A percentile compares a stretch with the other conserved stretches of the same genome.
Conservation (phyloP, 164 flowering plant genomes). For the Cinnamomum micranthum region DNA sequence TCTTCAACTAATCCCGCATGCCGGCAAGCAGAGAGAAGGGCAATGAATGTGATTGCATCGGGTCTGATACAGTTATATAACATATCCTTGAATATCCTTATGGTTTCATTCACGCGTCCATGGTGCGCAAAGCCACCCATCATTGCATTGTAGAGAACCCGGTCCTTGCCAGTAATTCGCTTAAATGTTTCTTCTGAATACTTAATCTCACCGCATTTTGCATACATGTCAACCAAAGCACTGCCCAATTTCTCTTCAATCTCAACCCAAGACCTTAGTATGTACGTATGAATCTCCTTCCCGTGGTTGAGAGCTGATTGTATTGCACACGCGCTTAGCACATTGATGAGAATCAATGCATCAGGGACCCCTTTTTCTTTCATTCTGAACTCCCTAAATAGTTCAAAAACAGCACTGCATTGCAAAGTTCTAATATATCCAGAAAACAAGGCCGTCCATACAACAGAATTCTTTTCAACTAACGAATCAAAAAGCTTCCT, state of each 20-base stretch:
- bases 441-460: slow-evolving; percentile 73
- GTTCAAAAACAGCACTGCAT: slow-evolving; percentile 51
- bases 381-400: slow-evolving; percentile 36
- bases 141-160: slow-evolving; percentile 64
- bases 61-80: slow-evolving; percentile 39
- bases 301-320: slow-evolving; percentile 62
- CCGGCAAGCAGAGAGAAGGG: slow-evolving; percentile 79
- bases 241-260: slow-evolving; percentile 49
- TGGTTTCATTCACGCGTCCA: slow-evolving; percentile 50
- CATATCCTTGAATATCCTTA: slow-evolving; percentile 54
- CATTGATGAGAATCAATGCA: slow-evolving; percentile 39
- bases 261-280: slow-evolving; percentile 41
- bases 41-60: slow-evolving; percentile 61
- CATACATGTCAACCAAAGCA: slow-evolving; percentile 74
- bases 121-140: slow-evolving; percentile 73
- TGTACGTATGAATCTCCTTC: slow-evolving; percentile 64
- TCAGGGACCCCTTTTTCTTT: slow-evolving; percentile 34
- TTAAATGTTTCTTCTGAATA: slow-evolving; percentile 55
- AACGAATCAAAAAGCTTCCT: slow-evolving; percentile 59
- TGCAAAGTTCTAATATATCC: slow-evolving; percentile 57
- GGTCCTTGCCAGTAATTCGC: slow-evolving; percentile 28
- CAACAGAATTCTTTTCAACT: slow-evolving; percentile 47
- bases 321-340: slow-evolving; percentile 56
- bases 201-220: slow-evolving; percentile 65
- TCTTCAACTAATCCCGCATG: slow-evolving; percentile 55